phyloP scores from a whole-genome alignment of 345 rosid species.

The Mangifera indica region DNA sequence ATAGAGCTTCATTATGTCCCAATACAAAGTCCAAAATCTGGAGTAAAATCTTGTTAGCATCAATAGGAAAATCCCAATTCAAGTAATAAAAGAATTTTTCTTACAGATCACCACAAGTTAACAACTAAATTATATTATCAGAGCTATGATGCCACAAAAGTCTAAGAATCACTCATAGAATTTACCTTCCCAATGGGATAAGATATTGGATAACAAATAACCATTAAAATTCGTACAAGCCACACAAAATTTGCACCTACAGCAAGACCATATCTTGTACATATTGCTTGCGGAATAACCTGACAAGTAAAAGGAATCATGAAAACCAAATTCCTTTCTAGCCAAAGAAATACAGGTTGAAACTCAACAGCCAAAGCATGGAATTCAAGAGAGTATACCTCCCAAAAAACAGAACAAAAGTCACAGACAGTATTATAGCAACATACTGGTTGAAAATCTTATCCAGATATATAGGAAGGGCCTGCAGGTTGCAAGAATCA shows the following conservation, averaged over 20 bases:
- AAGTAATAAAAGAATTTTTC: background rate
- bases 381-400: slow-evolving; percentile 47
- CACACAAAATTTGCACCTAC: slow-evolving; percentile 85
- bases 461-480: slow-evolving; percentile 89
- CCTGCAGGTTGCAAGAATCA: slow-evolving; percentile 47
- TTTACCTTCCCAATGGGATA: slow-evolving; percentile 91
- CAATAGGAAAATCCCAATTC: background rate
- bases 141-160: background rate
- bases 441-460: slow-evolving; percentile 89
- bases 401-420: slow-evolving; percentile 91
- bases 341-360: slow-evolving; percentile 8
- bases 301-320: slow-evolving; percentile 24
- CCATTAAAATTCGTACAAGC: slow-evolving; percentile 85
- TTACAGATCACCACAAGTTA: background rate
- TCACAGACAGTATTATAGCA: slow-evolving; percentile 85
- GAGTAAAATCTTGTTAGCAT: slow-evolving; percentile 18
- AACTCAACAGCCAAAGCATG: background rate
- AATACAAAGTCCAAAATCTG: slow-evolving; percentile 85
- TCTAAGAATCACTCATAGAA: background rate
- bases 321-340: background rate
- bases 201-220: slow-evolving; percentile 79
- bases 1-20: slow-evolving; percentile 87
- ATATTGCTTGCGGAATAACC: slow-evolving; percentile 98
- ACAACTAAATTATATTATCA: background rate
- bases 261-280: slow-evolving; percentile 90